phyloP scores from a whole-genome alignment of 441 rosid genomes.

The Flueggea neowawraea region DNA sequence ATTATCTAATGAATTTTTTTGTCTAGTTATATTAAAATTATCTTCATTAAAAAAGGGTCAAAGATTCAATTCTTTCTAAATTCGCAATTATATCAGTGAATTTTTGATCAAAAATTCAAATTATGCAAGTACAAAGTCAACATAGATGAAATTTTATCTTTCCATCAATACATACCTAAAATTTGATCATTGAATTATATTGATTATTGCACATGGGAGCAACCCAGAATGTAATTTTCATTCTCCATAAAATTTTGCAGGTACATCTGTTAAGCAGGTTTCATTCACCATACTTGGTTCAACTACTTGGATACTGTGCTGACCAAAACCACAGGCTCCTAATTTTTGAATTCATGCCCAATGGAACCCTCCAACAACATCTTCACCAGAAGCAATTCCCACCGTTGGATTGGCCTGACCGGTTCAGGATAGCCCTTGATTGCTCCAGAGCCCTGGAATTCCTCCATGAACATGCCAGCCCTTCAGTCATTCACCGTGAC shows the following conservation, averaged over 20 bases:
- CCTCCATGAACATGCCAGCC: slow-evolving; percentile 64
- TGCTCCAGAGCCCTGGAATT: slow-evolving; percentile 85
- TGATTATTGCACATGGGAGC: no score
- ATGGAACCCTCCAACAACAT: slow-evolving; percentile 60
- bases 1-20: no score
- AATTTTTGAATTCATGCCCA: slow-evolving; percentile 72
- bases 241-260: slow-evolving; percentile 30
- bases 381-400: slow-evolving; percentile 43
- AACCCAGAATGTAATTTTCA: slow-evolving; percentile 2
- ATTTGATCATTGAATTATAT: no score
- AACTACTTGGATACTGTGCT: slow-evolving; percentile 90
- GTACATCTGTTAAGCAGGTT: slow-evolving; percentile 87
- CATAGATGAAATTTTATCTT: no score
- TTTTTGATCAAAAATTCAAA: no score
- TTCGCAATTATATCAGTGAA: no score
- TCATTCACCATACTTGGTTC: slow-evolving; percentile 77
- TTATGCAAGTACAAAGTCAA: no score
- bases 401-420: slow-evolving; percentile 65
- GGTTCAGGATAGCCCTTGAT: slow-evolving; percentile 79
- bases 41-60: no score
- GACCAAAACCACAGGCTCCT: slow-evolving; percentile 82
- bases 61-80: no score
- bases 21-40: no score
- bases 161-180: no score
- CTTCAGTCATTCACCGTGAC: slow-evolving; percentile 80